Percentiles rank a stretch among this genome's conserved stretches.
Conservation (phyloP, 2,329 filamentous ascomycete species). For the Exophiala xenobiotica region DNA sequence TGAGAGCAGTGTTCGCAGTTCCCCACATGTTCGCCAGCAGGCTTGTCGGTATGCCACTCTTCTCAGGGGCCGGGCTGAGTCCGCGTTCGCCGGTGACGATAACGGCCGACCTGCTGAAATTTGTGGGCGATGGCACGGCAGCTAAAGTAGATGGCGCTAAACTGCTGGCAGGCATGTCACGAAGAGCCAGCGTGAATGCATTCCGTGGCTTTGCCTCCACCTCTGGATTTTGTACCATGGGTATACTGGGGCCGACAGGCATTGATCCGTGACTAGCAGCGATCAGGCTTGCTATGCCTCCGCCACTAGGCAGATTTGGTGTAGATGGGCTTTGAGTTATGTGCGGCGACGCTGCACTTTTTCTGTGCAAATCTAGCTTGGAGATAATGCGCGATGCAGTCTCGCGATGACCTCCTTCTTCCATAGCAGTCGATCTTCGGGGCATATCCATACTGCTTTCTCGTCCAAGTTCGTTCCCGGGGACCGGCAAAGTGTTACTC, state of each 20-base stretch:
- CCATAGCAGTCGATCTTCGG: conserved; percentile 54
- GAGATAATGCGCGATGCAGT: conserved; percentile 88
- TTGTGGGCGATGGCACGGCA: conserved; percentile 79
- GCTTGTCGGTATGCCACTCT: conserved; percentile 74
- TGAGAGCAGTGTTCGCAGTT: conserved; percentile 74
- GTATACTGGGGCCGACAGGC: conserved; percentile 57
- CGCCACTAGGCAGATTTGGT: conserved; percentile 44
- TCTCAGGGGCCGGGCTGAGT: conserved; percentile 62
- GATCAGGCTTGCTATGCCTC: conserved; percentile 80
- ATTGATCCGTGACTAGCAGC: conserved; percentile 79
- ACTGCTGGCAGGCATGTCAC: conserved; percentile 57
- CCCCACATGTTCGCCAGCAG: conserved; percentile 95
- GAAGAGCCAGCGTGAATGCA: conserved; percentile 33
- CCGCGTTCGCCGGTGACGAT: conserved; percentile 75
- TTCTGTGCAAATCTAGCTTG: conserved; percentile 85
- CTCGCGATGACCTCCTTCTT: conserved; percentile 73
- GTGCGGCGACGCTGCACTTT: conserved; percentile 59
- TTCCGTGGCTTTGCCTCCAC: conserved; percentile 38
- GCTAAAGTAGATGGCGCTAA: conserved; percentile 81
- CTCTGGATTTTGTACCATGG: conserved; percentile 38
- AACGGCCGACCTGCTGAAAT: conserved; percentile 81
- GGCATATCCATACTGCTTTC: conserved; percentile 73
- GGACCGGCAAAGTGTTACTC: conserved; percentile 63
- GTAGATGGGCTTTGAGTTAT: conserved; percentile 43
- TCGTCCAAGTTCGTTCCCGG: conserved; percentile 58